phyloP scores from a whole-genome alignment of 1,139 yeast species.

The Geotrichum carabidarum region DNA sequence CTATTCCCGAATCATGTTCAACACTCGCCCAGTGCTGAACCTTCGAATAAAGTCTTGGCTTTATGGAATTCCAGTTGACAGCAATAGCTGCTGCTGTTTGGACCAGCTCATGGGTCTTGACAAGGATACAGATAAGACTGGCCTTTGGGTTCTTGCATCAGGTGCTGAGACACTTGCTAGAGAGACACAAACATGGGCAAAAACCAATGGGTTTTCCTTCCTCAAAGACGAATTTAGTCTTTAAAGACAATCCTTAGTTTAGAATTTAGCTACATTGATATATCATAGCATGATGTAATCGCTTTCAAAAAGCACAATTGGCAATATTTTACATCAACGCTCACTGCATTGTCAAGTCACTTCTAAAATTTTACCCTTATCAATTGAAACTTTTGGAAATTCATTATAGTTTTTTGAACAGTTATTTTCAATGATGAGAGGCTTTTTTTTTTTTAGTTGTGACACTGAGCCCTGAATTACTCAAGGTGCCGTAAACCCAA shows the following conservation, averaged over 20 bases:
- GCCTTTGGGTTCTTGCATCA: slow-evolving; percentile 83
- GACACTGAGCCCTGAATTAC: too few relatives aligned
- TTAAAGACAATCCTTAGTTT: not conserved
- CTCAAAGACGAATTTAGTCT: slow-evolving; percentile 82
- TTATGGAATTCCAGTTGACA: slow-evolving; percentile 33
- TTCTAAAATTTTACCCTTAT: too few relatives aligned
- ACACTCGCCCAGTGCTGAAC: slow-evolving; percentile 38
- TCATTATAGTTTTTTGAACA: too few relatives aligned
- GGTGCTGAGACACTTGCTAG: slow-evolving; percentile 77
- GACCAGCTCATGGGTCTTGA: slow-evolving; percentile 31
- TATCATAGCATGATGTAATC: too few relatives aligned
- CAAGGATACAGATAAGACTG: slow-evolving; percentile 43
- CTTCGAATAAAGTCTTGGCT: slow-evolving; percentile 39
- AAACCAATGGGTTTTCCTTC: slow-evolving; percentile 73
- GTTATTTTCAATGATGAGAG: too few relatives aligned
- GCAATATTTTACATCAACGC: too few relatives aligned
- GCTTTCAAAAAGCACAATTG: too few relatives aligned
- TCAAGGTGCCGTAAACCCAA: too few relatives aligned
- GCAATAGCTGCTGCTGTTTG: slow-evolving; percentile 37
- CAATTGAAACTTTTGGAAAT: too few relatives aligned
- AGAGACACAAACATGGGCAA: slow-evolving; percentile 77
- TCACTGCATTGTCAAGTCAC: too few relatives aligned
- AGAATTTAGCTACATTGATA: too few relatives aligned
- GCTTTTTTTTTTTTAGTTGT: too few relatives aligned
- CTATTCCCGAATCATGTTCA: slow-evolving; percentile 29